A percentile compares a stretch with the other conserved stretches of the same genome.
Conservation (phyloP, 805 yeast genomes). For the Metschnikowia kunwiensis region DNA sequence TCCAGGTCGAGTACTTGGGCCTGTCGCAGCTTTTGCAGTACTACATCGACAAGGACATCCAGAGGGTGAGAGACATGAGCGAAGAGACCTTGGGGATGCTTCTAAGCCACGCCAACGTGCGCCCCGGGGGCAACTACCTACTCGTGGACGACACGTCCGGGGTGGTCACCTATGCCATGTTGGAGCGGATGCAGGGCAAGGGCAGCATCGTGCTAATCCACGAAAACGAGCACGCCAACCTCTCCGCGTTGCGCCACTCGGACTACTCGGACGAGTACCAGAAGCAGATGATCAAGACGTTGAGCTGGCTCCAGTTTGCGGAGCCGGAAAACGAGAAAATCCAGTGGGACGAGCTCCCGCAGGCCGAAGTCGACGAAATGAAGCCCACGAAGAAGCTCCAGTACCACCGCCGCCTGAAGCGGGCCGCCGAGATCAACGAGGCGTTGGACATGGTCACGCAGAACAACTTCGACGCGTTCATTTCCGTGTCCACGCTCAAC, state of each 20-base stretch:
- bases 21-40: conserved; percentile 68
- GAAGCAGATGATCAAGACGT: conserved; percentile 57
- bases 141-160: conserved; percentile 96
- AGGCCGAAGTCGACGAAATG: conserved; percentile 52
- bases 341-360: conserved; percentile 44
- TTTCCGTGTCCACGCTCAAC: conserved; percentile 70
- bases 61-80: conserved; percentile 73
- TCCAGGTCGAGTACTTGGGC: conserved; percentile 75
- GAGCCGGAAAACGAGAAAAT: conserved; percentile 67
- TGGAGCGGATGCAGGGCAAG: conserved; percentile 87
- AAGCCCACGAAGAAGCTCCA: conserved; percentile 61
- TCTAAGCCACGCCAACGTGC: conserved; percentile 74
- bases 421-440: conserved; percentile 49
- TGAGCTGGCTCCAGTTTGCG: conserved; percentile 75
- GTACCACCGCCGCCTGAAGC: conserved; percentile 60
- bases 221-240: conserved; percentile 91
- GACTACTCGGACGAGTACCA: conserved; percentile 56
- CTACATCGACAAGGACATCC: conserved; percentile 73
- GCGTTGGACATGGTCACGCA: conserved; percentile 49
- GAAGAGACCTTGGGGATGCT: conserved; percentile 79
- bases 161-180: conserved; percentile 73
- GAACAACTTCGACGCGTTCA: conserved; percentile 69
- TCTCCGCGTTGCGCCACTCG: conserved; percentile 64
- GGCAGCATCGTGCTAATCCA: conserved; percentile 69
- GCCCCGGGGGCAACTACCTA: conserved; percentile 86